These are phyloP conservation scores for Lactifluus echinatus DNA, from an alignment of 768 basidiomycete genomes.

Conservation along the genomic window DNA sequence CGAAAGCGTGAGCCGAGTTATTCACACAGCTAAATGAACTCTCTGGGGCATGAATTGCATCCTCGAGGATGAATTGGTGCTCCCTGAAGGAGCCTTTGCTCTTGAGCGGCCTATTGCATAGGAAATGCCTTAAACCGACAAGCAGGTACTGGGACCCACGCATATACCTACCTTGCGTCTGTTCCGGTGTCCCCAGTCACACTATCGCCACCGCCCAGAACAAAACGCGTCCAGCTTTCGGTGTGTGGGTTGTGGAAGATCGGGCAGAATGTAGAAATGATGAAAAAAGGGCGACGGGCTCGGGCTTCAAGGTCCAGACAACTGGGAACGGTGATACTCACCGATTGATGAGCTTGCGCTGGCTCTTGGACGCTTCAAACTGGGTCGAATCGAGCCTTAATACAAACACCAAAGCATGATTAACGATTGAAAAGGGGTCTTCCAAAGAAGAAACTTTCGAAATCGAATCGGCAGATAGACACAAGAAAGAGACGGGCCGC, in stretches of 20 bases:
- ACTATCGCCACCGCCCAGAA: conserved; percentile 40
- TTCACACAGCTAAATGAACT: conserved; percentile 25
- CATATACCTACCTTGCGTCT: conserved; percentile 20
- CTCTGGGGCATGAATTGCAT: conserved; percentile 53
- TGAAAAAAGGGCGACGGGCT: not conserved
- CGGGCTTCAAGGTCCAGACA: no score
- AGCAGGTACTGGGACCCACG: not conserved
- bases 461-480: not conserved
- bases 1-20: conserved; percentile 44
- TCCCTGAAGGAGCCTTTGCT: not conserved
- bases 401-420: not conserved
- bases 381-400: conserved; percentile 53
- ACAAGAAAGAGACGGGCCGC: not conserved
- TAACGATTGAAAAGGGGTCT: not conserved
- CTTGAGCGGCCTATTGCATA: not conserved
- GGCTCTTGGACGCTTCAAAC: conserved; percentile 66
- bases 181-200: conserved; percentile 20
- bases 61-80: conserved; percentile 33
- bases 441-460: not conserved
- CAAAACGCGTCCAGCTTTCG: conserved; percentile 63
- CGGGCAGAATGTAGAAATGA: not conserved
- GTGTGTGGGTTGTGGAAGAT: not conserved
- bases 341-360: conserved; percentile 69
- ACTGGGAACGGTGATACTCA: conserved; percentile 25
- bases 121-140: not conserved